Base-by-base conservation (phyloP, 768 basidiomycete genomes). In the Hygrophoropsis aurantiaca region DNA sequence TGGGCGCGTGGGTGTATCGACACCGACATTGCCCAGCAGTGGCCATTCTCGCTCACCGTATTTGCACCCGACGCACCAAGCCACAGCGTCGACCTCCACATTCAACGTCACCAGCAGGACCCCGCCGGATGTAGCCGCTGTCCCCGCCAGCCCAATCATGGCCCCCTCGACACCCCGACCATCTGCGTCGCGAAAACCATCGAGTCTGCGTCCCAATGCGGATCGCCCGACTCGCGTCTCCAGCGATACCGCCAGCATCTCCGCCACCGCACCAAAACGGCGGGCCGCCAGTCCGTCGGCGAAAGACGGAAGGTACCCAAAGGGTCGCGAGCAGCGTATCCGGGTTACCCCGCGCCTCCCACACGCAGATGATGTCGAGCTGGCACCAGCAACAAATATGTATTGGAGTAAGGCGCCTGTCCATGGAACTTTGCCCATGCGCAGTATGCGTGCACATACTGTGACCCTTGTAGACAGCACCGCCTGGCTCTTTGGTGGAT, bases 401-500 rank as follows among this genome's bases (percentile, higher is more conserved):
- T 84, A 93, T 63, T 93, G 90, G 90, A 87, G 85, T 59, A 76
- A 77, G 44, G 90, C 90, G 0, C 88, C 90, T 0, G 85, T 88
- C 16, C 86, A 84, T 62, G 90, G 90, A 0, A 46, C 68, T 0
- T 52, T 89, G 25, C 88, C 90, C 2, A 77, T 71, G 56, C 75
- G 80, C 43, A 79, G 77, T 9, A 80, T 94, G 71, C 80, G 92
- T 4, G 88, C 90, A 2, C 92, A 94, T 61, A 90, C 79, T 5
- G 85, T 87, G 35, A 94, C 88, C 1, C 70, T 94, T 38, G 84
- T 94, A 16, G 92, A 94, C 49, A 78, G 82, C 36, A 73, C 81
- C 25, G 88, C 86, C 0, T 97, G 92, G 90, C 58, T 94, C 23
- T 86, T 94, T 56, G 93, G 93, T 8, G 94, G 93, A 2, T 91